A percentile compares a stretch with the other conserved stretches of the same genome.
Evolutionary conservation across 352 stramenopile genomes (phyloP).

Genomic region (Elongisporangium senticosum): DNA sequence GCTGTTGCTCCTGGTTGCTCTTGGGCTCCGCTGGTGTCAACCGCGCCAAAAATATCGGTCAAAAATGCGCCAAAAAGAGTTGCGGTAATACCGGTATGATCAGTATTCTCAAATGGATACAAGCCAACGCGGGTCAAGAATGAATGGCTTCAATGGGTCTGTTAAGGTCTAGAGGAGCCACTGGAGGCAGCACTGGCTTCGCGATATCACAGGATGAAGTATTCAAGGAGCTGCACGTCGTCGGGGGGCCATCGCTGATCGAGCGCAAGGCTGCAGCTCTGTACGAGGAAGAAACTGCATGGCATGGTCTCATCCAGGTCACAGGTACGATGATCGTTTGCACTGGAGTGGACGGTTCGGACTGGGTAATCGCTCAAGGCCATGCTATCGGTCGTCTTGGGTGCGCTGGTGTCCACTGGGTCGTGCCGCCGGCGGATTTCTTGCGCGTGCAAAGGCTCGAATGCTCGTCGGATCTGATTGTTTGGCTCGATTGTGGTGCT

Average conservation of each 20-base stretch:
- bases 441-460: background rate
- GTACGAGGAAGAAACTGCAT: constrained; percentile 4
- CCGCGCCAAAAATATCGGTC: background rate
- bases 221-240: constrained; percentile 61
- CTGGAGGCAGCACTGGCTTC: too few species aligned
- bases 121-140: background rate
- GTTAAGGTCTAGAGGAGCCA: background rate
- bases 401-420: background rate
- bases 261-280: constrained; percentile 10
- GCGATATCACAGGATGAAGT: constrained; percentile 75
- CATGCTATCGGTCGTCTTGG: background rate
- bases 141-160: background rate
- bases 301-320: constrained; percentile 3
- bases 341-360: constrained; percentile 7
- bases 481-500: background rate
- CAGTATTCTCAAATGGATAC: background rate
- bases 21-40: background rate
- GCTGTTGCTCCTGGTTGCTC: background rate
- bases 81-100: background rate
- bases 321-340: background rate
- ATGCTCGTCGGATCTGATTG: background rate
- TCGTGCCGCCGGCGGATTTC: background rate
- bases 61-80: background rate
- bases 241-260: constrained; percentile 30
- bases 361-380: constrained; percentile 15